Conservation (phyloP, 2,329 filamentous ascomycete genomes). For the Colletotrichum gigasporum region DNA sequence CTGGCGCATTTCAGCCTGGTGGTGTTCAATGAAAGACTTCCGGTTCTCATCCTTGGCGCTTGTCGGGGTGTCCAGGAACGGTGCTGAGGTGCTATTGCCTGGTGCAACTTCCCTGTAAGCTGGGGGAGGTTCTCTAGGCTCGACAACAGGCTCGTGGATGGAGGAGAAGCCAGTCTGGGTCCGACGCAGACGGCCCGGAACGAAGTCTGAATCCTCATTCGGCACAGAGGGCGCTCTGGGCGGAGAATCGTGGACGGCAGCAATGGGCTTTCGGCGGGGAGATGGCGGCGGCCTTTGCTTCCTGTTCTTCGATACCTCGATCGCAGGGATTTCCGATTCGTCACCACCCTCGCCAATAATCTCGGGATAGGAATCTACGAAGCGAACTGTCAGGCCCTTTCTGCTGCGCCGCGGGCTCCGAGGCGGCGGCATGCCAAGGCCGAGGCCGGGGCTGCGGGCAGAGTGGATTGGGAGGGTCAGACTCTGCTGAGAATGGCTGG, state of each 20-base stretch:
- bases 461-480: constrained; percentile 53
- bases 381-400: constrained; percentile 79
- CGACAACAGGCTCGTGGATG: constrained; percentile 35
- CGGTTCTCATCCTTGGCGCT: constrained; percentile 60
- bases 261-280: constrained; percentile 37
- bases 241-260: constrained; percentile 39
- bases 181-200: constrained; percentile 63
- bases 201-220: constrained; percentile 54
- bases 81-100: constrained; percentile 46
- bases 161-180: constrained; percentile 65
- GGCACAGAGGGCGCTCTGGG: constrained; percentile 35
- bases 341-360: constrained; percentile 93
- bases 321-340: constrained; percentile 77
- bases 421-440: constrained; percentile 26
- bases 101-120: constrained; percentile 39
- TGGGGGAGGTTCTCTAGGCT: constrained; percentile 18
- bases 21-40: constrained; percentile 66
- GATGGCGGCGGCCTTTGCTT: constrained; percentile 45
- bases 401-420: constrained; percentile 58
- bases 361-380: constrained; percentile 76
- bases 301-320: constrained; percentile 74
- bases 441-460: constrained; percentile 47
- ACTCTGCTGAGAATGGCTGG: constrained; percentile 52
- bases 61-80: constrained; percentile 52
- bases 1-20: constrained; percentile 68